Conservation (phyloP, 2,329 filamentous ascomycete species). For the Colletotrichum phormii region DNA sequence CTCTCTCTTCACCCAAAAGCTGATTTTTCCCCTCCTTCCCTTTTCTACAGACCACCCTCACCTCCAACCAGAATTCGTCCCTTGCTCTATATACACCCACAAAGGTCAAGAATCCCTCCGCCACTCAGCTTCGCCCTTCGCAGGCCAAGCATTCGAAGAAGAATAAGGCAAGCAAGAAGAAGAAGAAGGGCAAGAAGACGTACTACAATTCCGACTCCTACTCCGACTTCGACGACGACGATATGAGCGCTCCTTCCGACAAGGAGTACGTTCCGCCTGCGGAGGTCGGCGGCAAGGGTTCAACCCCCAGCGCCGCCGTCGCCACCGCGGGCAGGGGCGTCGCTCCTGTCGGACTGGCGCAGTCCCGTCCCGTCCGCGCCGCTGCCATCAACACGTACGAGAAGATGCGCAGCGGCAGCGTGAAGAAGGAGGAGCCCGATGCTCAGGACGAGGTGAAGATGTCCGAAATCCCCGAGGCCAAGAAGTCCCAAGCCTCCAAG, state of each 20-base stretch:
- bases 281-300: not conserved
- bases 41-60: not conserved
- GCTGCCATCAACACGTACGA: constrained; percentile 30
- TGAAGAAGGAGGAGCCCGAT: not conserved
- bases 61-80: not conserved
- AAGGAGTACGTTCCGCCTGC: constrained; percentile 11
- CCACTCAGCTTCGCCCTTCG: not conserved
- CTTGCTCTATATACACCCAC: not conserved
- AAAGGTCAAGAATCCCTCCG: not conserved
- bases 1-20: not conserved
- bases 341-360: constrained; percentile 19
- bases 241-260: not conserved
- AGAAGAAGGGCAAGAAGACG: not conserved
- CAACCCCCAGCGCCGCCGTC: not conserved
- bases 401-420: constrained; percentile 17
- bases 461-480: not conserved
- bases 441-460: not conserved
- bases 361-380: constrained; percentile 29
- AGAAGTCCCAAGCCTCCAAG: not conserved
- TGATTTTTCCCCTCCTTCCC: not conserved
- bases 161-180: not conserved
- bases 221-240: not conserved
- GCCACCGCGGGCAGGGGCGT: not conserved
- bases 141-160: not conserved
- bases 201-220: constrained; percentile 2